Evolutionary conservation across 2,329 filamentous ascomycete species (phyloP), one percentile per base, ranked within the genome.

Genomic region (Cercospora beticola): DNA sequence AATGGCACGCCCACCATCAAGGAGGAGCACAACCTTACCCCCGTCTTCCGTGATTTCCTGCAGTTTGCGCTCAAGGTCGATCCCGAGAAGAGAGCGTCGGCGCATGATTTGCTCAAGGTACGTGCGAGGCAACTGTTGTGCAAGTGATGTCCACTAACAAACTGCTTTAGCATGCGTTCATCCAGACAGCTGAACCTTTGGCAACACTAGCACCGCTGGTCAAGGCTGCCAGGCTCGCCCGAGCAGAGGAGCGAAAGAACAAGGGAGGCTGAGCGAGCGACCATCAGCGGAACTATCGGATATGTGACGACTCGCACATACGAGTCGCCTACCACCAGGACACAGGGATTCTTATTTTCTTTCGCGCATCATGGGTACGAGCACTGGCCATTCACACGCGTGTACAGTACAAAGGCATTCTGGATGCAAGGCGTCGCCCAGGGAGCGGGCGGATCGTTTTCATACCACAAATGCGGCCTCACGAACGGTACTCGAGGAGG

Each of bases 1-100:
- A 97, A 97, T 77, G 95, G 95, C 59, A 98, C 95, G 16, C 95
- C 95, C 1, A 86, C 90, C 64, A 97, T 99, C 82, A 98, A 98
- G 82, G 93, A 97, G 72, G 93, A 97, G 80, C 88, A 94, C 66
- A 89, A 90, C 59, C 81, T 98, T 62, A 92, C 92, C 9, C 83
- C 88, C 0, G 87, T 94, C 3, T 97, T 99, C 84, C 88, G 89
- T 71, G 94, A 98, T 79, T 99, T 98, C 80, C 83, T 99, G 71
- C 89, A 92, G 76, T 93, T 97, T 80, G 94, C 95, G 5, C 86
- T 99, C 65, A 97, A 96, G 84, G 95, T 99, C 5, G 95, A 98
- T 78, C 94, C 95, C 0, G 95, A 98, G 82, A 97, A 97, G 88
- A 87, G 95, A 81, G 94, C 94, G 46, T 97, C 93, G 77, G 95